Conservation (phyloP, 2,329 filamentous ascomycete genomes). For the Cercospora zeina region DNA sequence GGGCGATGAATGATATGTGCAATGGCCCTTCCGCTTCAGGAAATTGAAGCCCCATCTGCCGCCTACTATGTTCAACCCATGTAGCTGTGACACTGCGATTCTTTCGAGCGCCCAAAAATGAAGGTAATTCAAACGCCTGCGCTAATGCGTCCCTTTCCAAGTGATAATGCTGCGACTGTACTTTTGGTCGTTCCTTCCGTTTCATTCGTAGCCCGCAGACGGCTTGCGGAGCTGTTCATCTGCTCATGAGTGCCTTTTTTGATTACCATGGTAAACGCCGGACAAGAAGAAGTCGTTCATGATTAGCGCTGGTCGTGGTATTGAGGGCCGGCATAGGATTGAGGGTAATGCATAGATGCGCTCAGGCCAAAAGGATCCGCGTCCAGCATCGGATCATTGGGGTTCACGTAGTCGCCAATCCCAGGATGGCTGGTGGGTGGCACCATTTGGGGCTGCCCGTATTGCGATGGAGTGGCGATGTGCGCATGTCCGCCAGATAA, state of each 20-base stretch:
- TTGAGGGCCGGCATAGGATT: conserved; percentile 29
- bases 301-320: conserved; percentile 25
- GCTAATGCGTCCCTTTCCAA: conserved; percentile 21
- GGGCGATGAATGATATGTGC: neutral
- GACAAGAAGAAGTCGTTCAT: neutral
- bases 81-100: neutral
- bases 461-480: conserved; percentile 20
- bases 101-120: neutral
- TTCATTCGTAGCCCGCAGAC: conserved; percentile 27
- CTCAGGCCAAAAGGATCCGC: conserved; percentile 91
- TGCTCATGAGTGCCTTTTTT: neutral
- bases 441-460: conserved; percentile 28
- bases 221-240: conserved; percentile 22
- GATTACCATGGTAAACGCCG: conserved; percentile 4
- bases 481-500: conserved; percentile 20
- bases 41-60: neutral
- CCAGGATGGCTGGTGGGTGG: conserved; percentile 29
- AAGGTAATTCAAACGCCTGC: conserved; percentile 10
- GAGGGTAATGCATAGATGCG: conserved; percentile 68
- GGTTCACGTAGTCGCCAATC: conserved; percentile 53
- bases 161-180: conserved; percentile 5
- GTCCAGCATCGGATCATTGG: conserved; percentile 84
- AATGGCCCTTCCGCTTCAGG: neutral
- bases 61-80: neutral
- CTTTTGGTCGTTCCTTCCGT: conserved; percentile 15